Conservation (phyloP, 2,329 filamentous ascomycete species). For the Phaeomoniella chlamydospora region DNA sequence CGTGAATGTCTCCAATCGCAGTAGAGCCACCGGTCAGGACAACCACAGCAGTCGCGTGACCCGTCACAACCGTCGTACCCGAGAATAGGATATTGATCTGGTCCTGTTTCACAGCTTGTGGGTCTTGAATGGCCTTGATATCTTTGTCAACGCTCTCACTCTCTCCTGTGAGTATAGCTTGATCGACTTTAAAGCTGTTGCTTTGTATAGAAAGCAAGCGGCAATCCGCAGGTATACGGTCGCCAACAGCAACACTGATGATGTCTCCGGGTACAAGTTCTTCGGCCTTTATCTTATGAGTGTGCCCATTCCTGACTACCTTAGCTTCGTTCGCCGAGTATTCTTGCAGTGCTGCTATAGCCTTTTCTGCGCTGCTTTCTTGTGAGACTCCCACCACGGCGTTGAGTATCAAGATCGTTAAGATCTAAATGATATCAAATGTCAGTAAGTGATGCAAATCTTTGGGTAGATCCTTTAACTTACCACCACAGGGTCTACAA, state of each 20-base stretch:
- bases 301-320: conserved; percentile 69
- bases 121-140: conserved; percentile 52
- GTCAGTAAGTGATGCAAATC: conserved; percentile 1
- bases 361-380: conserved; percentile 96
- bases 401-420: conserved; percentile 93
- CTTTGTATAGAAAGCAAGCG: conserved; percentile 79
- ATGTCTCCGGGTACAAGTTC: conserved; percentile 92
- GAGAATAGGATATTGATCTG: conserved; percentile 98
- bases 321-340: conserved; percentile 98
- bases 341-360: conserved; percentile 93
- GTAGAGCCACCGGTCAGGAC: conserved; percentile 80
- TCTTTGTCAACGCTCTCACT: conserved; percentile 95
- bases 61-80: conserved; percentile 90
- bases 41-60: conserved; percentile 81
- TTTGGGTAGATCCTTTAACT: conserved; percentile 25
- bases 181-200: conserved; percentile 94
- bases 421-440: conserved; percentile 45
- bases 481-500: conserved; percentile 91
- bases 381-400: conserved; percentile 95
- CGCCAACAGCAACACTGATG: conserved; percentile 73
- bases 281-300: conserved; percentile 82
- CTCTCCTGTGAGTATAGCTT: conserved; percentile 93
- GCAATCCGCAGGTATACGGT: conserved; percentile 91
- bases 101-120: conserved; percentile 87
- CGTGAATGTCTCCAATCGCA: conserved; percentile 96